Percentiles rank a stretch among this genome's conserved stretches.
phyloP scores from a whole-genome alignment of 768 basidiomycete species.

The Megacollybia marginata region DNA sequence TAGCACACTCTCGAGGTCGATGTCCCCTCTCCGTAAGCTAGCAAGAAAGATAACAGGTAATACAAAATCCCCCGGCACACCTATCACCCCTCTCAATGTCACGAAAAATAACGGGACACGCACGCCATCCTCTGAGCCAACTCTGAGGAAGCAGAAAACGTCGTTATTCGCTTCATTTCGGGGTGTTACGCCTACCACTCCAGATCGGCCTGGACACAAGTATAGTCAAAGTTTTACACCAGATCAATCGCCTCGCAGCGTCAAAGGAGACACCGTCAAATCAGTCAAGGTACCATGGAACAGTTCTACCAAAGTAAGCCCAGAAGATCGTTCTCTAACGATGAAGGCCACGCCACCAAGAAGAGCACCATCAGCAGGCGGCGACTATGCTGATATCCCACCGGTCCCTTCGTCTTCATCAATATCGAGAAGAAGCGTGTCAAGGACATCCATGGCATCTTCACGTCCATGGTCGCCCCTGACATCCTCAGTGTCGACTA shows the following conservation, averaged over 20 bases:
- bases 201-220: constrained; percentile 57
- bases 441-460: constrained; percentile 69
- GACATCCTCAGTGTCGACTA: constrained; percentile 63
- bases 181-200: constrained; percentile 41
- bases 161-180: constrained; percentile 51
- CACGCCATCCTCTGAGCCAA: constrained; percentile 49
- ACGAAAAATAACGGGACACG: constrained; percentile 32
- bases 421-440: constrained; percentile 56
- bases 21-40: constrained; percentile 75
- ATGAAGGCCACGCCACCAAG: constrained; percentile 44
- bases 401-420: constrained; percentile 42
- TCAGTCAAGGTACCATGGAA: constrained; percentile 62
- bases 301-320: constrained; percentile 67
- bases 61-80: constrained; percentile 25
- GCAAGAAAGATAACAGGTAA: constrained; percentile 61
- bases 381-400: constrained; percentile 33
- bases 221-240: constrained; percentile 68
- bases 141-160: constrained; percentile 51
- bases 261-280: constrained; percentile 29
- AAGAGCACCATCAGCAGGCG: constrained; percentile 41
- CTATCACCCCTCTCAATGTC: constrained; percentile 41
- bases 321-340: constrained; percentile 38
- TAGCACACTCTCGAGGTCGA: constrained; percentile 62
- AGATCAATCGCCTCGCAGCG: constrained; percentile 50
- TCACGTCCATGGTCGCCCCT: constrained; percentile 78